phyloP scores from a whole-genome alignment of 805 yeast genomes.

The Kuraishia cidri region DNA sequence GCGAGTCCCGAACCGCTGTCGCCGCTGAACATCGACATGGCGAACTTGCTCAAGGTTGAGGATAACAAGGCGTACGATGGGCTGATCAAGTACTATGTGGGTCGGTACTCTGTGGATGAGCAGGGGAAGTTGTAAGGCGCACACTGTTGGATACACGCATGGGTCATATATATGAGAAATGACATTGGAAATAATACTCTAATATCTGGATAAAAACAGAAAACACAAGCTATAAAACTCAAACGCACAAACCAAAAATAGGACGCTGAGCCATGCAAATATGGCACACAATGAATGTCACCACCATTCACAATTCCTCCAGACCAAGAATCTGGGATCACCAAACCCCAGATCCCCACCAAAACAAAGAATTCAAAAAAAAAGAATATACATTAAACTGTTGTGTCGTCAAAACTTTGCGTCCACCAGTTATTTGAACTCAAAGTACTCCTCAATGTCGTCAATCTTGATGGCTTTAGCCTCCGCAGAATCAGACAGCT shows the following conservation, averaged over 20 bases:
- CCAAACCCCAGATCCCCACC: too few relatives aligned
- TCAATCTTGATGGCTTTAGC: conserved; percentile 13
- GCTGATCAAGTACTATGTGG: conserved; percentile 28
- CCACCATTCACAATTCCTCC: too few relatives aligned
- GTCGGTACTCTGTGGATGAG: conserved; percentile 9
- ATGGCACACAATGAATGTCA: too few relatives aligned
- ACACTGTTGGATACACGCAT: too few relatives aligned
- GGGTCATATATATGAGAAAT: too few relatives aligned
- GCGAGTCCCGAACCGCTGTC: conserved; percentile 64
- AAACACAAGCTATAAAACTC: background rate
- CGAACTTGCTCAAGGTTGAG: conserved; percentile 44
- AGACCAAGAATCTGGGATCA: too few relatives aligned
- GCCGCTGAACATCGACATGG: conserved; percentile 64
- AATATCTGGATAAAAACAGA: background rate
- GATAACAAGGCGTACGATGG: conserved; percentile 33
- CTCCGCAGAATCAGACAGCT: too few relatives aligned
- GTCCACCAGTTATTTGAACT: conserved; percentile 12
- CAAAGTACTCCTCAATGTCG: conserved; percentile 21
- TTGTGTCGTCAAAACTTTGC: background rate
- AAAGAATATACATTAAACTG: too few relatives aligned
- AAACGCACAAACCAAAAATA: too few relatives aligned
- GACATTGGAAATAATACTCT: too few relatives aligned
- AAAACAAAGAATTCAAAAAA: background rate
- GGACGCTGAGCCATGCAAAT: too few relatives aligned
- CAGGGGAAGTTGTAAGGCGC: too few relatives aligned